Base-by-base conservation (phyloP, 2,329 filamentous ascomycete species). In the Cladophialophora carrionii region DNA sequence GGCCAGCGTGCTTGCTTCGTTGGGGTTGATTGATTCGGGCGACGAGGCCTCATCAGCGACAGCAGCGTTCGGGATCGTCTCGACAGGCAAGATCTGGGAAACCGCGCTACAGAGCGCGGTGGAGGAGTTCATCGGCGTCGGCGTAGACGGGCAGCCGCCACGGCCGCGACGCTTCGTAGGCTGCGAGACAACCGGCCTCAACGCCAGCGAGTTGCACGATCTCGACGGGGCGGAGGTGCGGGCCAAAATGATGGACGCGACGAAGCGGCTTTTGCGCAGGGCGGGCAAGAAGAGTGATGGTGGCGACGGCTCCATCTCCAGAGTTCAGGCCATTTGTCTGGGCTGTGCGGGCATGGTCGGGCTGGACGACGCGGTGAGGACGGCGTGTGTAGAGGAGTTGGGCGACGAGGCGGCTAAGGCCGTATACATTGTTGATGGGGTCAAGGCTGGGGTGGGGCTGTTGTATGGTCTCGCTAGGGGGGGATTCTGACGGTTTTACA, bases 341-440 rank as follows among this genome's bases (percentile, higher is more conserved):
- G 93, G 93, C 0, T 97, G 93, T 75, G 93, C 91, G 2, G 93
- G 92, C 0, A 96, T 97, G 93, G 88, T 89, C 0, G 93, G 92
- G 0, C 83, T 97, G 78, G 90, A 95, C 71, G 82, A 86, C 48
- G 88, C 88, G 64, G 92, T 97, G 46, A 84, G 88, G 37, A 82
- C 85, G 51, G 89, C 89, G 0, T 89, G 90, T 41, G 73, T 84
- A 0, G 86, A 90, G 64, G 81, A 85, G 57, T 82, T 89, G 62
- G 90, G 90, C 1, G 76, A 82, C n/a, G 78, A 82, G 10, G 81
- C 82, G 53, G 89, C 85, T 0, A 77, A 80, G 61, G 79, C 80
- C 29, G 80, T 96, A 3, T 85, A 84, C 72, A 87, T 97, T 67
- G 81, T 97, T 5, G 93, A 97, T 76, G 92, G 92, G 0, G 88